Conservation (phyloP, 371 early-diverging fungal genomes). For the Dichotomocladium elegans region DNA sequence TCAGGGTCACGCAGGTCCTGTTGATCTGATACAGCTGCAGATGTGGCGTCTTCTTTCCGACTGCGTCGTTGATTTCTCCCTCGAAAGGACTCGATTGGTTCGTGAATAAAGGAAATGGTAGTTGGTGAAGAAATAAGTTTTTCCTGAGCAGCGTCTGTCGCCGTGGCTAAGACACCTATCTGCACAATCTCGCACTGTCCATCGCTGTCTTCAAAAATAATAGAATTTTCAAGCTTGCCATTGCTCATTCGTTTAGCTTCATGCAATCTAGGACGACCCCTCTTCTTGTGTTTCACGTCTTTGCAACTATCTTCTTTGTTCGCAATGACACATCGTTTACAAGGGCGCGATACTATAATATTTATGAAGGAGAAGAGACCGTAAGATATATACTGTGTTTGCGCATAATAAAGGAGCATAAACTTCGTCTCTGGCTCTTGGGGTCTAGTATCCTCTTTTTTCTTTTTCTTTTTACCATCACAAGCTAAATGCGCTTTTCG, state of each 20-base stretch:
- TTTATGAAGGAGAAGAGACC: not conserved
- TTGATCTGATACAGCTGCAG: not conserved
- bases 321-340: slow-evolving; percentile 61
- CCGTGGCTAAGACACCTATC: slow-evolving; percentile 5
- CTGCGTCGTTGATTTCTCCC: not conserved
- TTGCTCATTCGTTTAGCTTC: slow-evolving; percentile 19
- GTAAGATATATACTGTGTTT: not conserved
- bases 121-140: slow-evolving; percentile 3
- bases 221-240: not conserved
- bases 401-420: no score
- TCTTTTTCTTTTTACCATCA: slow-evolving; percentile 27
- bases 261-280: slow-evolving; percentile 65
- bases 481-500: slow-evolving; percentile 69
- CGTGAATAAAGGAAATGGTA: slow-evolving; percentile 12
- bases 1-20: slow-evolving; percentile 8
- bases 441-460: not conserved
- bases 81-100: slow-evolving; percentile 7
- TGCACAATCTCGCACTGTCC: slow-evolving; percentile 1
- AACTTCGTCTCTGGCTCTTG: no score
- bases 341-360: slow-evolving; percentile 60
- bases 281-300: slow-evolving; percentile 70
- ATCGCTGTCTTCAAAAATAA: not conserved
- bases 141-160: not conserved
- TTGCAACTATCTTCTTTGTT: slow-evolving; percentile 60
- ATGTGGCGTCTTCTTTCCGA: not conserved